phyloP scores from a whole-genome alignment of 306 rosid species.

The Cucurbita argyrosperma region DNA sequence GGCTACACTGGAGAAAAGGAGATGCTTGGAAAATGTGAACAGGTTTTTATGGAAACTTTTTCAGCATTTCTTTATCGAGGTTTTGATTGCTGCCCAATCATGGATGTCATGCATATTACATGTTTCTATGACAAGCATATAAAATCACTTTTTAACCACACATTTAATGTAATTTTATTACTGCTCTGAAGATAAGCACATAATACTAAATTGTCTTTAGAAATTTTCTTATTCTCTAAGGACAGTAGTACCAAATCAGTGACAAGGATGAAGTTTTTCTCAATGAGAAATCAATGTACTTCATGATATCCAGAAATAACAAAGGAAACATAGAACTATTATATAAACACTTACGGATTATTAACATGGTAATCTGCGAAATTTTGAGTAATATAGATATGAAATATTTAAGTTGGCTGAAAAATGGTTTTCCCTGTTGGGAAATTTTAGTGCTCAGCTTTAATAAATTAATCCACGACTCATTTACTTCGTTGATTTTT shows the following conservation, averaged over 20 bases:
- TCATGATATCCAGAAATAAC: slow-evolving; percentile 1
- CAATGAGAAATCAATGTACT: background rate
- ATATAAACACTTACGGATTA: background rate
- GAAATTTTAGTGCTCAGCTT: background rate
- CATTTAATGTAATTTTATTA: background rate
- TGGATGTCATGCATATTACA: background rate
- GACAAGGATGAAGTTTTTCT: background rate
- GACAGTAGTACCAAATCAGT: background rate
- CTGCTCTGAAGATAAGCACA: background rate
- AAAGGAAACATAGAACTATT: background rate
- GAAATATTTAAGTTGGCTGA: background rate
- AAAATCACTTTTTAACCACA: background rate
- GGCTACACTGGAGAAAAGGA: slow-evolving; percentile 72
- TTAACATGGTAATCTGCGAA: background rate
- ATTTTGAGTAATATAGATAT: background rate
- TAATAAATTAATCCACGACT: background rate
- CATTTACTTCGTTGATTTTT: background rate
- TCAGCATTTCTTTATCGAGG: background rate
- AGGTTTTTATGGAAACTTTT: slow-evolving; percentile 33
- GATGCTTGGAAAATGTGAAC: slow-evolving; percentile 89
- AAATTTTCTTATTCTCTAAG: background rate
- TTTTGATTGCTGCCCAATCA: background rate
- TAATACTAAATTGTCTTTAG: background rate
- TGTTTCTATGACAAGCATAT: background rate
- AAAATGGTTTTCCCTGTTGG: background rate